phyloP scores from a whole-genome alignment of 306 rosid genomes.

The Herpetospermum pedunculosum region DNA sequence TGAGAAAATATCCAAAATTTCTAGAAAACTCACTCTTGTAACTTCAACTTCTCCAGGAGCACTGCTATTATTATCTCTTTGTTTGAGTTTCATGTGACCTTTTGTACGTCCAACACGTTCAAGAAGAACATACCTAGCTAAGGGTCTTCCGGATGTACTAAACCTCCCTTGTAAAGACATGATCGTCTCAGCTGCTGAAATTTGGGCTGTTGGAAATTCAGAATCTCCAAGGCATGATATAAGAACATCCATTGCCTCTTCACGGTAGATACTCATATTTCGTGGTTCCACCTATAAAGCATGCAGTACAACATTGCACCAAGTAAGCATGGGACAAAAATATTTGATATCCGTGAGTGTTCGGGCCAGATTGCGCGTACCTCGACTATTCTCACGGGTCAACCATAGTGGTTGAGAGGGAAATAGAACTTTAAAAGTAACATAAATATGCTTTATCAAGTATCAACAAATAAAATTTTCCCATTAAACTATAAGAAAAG shows the following conservation, averaged over 20 bases:
- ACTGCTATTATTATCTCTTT: constrained; percentile 35
- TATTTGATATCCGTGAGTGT: too few species aligned
- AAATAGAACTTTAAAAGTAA: neutral
- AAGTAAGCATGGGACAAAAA: neutral
- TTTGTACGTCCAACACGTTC: constrained; percentile 55
- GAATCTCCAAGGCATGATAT: constrained; percentile 63
- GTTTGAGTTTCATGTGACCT: constrained; percentile 29
- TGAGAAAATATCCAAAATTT: neutral
- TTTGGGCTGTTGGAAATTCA: constrained; percentile 54
- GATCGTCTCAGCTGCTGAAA: constrained; percentile 69
- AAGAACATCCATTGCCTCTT: constrained; percentile 81
- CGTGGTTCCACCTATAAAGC: constrained; percentile 76
- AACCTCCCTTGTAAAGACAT: constrained; percentile 78
- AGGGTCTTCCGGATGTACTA: constrained; percentile 48
- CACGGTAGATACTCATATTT: constrained; percentile 91
- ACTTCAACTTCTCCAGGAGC: constrained; percentile 28
- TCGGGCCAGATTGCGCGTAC: too few species aligned
- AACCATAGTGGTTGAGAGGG: too few species aligned
- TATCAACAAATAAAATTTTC: constrained; percentile 6
- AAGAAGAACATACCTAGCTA: constrained; percentile 56
- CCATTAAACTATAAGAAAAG: neutral
- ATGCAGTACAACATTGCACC: constrained; percentile 14
- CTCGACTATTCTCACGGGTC: too few species aligned
- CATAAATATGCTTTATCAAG: neutral
- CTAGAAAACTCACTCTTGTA: constrained; percentile 33